Percentiles rank a stretch among this genome's conserved stretches.
Evolutionary conservation across 441 rosid genomes (phyloP).

Genomic region (Euphorbia schlechtendalii): DNA sequence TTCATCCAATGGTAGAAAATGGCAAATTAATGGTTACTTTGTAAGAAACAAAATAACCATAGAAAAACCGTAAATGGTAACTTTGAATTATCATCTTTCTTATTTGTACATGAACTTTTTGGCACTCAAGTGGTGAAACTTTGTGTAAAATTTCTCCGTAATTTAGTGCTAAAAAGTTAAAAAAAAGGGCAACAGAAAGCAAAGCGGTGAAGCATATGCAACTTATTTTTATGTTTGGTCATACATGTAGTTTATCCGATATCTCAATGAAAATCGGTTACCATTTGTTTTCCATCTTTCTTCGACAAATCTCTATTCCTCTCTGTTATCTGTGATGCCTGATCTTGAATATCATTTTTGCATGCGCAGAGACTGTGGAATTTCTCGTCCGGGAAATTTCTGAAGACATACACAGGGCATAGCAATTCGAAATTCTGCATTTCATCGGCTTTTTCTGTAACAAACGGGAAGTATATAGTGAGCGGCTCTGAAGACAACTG

Average conservation of each 20-base stretch:
- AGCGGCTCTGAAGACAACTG: constrained; percentile 86
- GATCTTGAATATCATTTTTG: constrained; percentile 8
- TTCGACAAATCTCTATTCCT: neutral
- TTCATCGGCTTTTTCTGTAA: constrained; percentile 69
- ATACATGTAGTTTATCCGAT: too few relatives aligned
- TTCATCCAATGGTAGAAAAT: too few relatives aligned
- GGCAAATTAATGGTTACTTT: too few relatives aligned
- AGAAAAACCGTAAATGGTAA: too few relatives aligned
- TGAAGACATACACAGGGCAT: constrained; percentile 82
- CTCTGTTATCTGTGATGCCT: neutral
- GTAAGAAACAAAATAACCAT: too few relatives aligned
- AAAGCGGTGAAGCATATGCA: neutral
- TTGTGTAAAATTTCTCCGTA: neutral
- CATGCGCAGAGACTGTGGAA: constrained; percentile 82
- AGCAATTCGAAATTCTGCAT: constrained; percentile 56
- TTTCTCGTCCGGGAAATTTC: constrained; percentile 59
- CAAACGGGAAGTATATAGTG: constrained; percentile 69
- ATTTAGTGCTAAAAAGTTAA: neutral
- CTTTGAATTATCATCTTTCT: too few relatives aligned
- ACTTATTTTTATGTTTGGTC: neutral
- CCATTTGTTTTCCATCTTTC: neutral
- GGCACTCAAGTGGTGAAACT: too few relatives aligned
- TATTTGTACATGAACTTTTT: too few relatives aligned
- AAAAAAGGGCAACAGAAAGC: neutral
- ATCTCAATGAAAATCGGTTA: neutral